Conservation (phyloP, 192 early-diverging fungal species). For the Polychytrium aggregatum region DNA sequence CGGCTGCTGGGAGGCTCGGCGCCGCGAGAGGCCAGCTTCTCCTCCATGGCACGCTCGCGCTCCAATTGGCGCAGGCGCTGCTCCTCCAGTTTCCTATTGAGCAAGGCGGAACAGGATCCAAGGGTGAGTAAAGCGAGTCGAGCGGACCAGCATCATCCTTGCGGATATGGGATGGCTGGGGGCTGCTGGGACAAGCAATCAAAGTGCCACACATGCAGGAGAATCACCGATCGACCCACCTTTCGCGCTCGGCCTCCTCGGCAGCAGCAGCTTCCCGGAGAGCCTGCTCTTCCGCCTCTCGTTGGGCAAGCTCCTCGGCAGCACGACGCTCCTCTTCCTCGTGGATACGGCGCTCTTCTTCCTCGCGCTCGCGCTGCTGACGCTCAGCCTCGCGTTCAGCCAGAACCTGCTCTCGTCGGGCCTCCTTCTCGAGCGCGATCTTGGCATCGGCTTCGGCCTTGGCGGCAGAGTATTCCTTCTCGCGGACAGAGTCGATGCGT, state of each 20-base stretch:
- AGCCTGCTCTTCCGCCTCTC: slow-evolving; percentile 13
- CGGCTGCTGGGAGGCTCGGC: slow-evolving; percentile 9
- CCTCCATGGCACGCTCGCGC: slow-evolving; percentile 10
- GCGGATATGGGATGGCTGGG: no score
- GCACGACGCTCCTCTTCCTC: slow-evolving; percentile 5
- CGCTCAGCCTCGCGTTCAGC: slow-evolving; percentile 40
- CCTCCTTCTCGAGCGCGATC: slow-evolving; percentile 63
- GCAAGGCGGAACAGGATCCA: no score
- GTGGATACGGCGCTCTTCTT: slow-evolving; percentile 1
- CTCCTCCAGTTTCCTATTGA: no score
- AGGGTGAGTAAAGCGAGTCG: no score
- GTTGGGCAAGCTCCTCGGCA: slow-evolving; percentile 5
- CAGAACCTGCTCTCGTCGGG: slow-evolving; percentile 50
- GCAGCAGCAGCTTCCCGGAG: slow-evolving; percentile 13
- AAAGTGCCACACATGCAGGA: slow-evolving; percentile 3
- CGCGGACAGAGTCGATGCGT: slow-evolving; percentile 40
- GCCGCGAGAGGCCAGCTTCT: slow-evolving; percentile 14
- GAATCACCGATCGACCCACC: no score
- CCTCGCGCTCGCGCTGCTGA: slow-evolving; percentile 11
- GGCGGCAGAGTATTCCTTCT: slow-evolving; percentile 43
- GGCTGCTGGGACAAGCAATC: no score
- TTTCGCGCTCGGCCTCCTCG: slow-evolving; percentile 14
- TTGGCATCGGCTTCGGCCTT: slow-evolving; percentile 42
- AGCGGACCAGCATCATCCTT: no score
- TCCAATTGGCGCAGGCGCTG: slow-evolving; percentile 5